Evolutionary conservation across 2,329 filamentous ascomycete genomes (phyloP), one percentile per base, ranked within the genome.

Genomic region (Penicillium sp.): DNA sequence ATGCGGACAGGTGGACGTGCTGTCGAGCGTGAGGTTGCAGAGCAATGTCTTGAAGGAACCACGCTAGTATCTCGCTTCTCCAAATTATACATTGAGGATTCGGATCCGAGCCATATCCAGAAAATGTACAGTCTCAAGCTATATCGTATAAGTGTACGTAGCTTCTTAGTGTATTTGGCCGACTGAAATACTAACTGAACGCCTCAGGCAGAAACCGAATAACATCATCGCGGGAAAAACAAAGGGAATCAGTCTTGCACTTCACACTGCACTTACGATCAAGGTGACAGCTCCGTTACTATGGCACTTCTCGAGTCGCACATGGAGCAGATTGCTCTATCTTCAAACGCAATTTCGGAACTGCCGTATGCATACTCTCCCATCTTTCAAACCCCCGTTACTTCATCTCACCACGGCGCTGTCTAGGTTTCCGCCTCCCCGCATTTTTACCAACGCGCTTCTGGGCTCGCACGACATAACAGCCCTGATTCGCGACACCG

Each of bases 401-500:
- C 25, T 34, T 11, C 13, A 39, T 35, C 13, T 39, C 40, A 35
- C 45, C 43, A 45, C 50, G 53, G 47, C 56, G 50, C 8, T 33
- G 25, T 43, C 39, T 63, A 94, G 89, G 32, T 97, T 97, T 60
- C 88, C 88, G 36, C 82, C 82, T 2, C 88, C 91, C n/a, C 94
- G 88, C 62, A 90, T 93, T 63, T 98, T 97, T 73, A 93, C 90
- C 58, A 96, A 95, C 67, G 90, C 93, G 32, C 79, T 98, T 35
- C 83, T 97, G 42, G 84, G 85, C 48, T 84, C 84, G 57, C 85
- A 90, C 68, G 93, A 98, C 68, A 97, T 98, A 59, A 97, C 93
- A 4, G 82, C 88, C 9, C 76, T 98, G 41, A 96, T 98, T 62
- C 87, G 93, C 51, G 93, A 98, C 67, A 96, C 91, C 3, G 93